phyloP scores from a whole-genome alignment of 345 rosid genomes.

The Combretum micranthum region DNA sequence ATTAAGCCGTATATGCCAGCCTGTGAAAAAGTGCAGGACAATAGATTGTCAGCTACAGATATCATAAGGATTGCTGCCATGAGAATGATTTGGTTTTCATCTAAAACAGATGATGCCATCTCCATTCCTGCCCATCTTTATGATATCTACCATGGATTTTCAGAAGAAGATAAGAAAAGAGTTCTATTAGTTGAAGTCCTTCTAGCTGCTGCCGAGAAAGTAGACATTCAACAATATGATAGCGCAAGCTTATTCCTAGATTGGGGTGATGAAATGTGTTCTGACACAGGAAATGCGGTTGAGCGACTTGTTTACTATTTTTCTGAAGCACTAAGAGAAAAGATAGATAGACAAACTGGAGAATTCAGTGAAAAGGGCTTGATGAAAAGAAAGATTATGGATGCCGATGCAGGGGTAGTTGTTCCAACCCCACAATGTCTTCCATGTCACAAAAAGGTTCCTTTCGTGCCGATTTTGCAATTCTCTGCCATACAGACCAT shows the following conservation, averaged over 20 bases:
- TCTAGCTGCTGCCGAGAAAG: slow-evolving; percentile 26
- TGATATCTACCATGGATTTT: slow-evolving; percentile 6
- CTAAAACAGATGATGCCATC: not conserved
- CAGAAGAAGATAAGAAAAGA: slow-evolving; percentile 15
- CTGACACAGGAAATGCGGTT: slow-evolving; percentile 14
- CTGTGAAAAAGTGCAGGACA: not conserved
- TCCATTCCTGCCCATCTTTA: slow-evolving; percentile 7
- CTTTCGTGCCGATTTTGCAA: slow-evolving; percentile 19
- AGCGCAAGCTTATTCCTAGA: slow-evolving; percentile 14
- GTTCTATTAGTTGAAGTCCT: slow-evolving; percentile 23
- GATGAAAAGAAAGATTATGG: not conserved
- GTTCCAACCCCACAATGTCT: not conserved
- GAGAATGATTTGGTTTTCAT: slow-evolving; percentile 16
- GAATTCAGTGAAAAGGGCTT: slow-evolving; percentile 2
- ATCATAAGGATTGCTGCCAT: slow-evolving; percentile 23
- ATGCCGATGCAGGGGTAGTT: slow-evolving; percentile 1
- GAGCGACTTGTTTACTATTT: slow-evolving; percentile 10
- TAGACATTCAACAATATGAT: slow-evolving; percentile 16
- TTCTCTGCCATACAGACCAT: slow-evolving; percentile 27
- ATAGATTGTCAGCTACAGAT: slow-evolving; percentile 17
- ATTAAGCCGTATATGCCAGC: slow-evolving; percentile 2
- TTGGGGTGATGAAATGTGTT: slow-evolving; percentile 15
- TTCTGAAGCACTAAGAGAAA: slow-evolving; percentile 13
- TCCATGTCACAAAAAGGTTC: slow-evolving; percentile 6
- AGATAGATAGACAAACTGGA: slow-evolving; percentile 18